Evolutionary conservation across 176 grass and related monocot genomes (phyloP), one percentile per base, ranked within the genome.

Genomic region (Lolium perenne): DNA sequence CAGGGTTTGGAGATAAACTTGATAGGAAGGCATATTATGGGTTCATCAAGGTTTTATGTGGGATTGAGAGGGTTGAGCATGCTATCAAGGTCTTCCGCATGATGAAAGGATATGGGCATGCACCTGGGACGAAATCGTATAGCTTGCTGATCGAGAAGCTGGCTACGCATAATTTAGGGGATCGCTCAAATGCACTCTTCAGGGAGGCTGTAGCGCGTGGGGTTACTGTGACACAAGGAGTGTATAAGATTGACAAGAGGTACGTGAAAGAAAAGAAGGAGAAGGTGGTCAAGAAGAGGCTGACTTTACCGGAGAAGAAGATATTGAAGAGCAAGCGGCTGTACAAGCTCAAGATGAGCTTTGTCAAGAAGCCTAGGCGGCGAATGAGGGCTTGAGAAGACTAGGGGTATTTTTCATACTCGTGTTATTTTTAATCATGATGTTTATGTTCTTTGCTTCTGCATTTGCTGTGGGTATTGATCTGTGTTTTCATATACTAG

Each of bases 41-140:
- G 4, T 99, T 99, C 79, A 84, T 96, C 66, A 99, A 99, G 77
- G 87, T 96, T 55, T 96, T 99, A 70, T 99, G 97, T 90, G 97
- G 94, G 13, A 99, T 99, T 67, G 94, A 99, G 80, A 90, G 97
- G 71, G 94, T 94, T 86, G 97, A 99, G 76, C 94, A 96, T 90
- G 94, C 97, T 50, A 79, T 99, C 67, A 99, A 99, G 83, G 88
- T 99, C 23, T 99, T 99, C 75, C 84, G 88, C 38, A 90, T 96
- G 97, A 96, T 99, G 97, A 99, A 99, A 83, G 88, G 94, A 38
- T 88, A 90, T 78, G 97, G 94, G 12, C 92, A 96, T 87, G 76
- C 94, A 77, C 97, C 97, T 50, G 97, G 97, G 62, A 63, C 86
- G 13, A 96, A 99, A 78, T 96, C 92, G 1, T 99, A 99, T 78